These are phyloP conservation scores for Oryza punctata DNA, from an alignment of 176 grass and related monocot genomes.

Conservation along the genomic window DNA sequence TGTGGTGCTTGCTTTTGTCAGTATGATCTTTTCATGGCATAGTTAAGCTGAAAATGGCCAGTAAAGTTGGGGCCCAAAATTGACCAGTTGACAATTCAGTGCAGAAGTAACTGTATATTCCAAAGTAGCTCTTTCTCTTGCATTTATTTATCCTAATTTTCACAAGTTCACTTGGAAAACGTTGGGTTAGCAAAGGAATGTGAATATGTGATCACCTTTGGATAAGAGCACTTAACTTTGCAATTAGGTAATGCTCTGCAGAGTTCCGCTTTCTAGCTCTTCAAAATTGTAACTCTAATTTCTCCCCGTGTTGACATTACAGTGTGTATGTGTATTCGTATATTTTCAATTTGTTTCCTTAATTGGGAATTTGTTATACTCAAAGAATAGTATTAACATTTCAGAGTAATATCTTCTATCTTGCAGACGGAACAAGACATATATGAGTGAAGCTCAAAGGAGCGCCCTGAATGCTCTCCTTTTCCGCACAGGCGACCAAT, in stretches of 20 bases:
- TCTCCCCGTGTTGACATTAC: too few relatives aligned
- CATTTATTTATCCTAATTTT: neutral
- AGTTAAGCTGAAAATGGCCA: neutral
- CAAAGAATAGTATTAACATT: neutral
- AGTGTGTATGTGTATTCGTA: too few relatives aligned
- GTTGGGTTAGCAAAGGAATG: neutral
- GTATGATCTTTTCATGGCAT: neutral
- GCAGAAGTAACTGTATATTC: neutral
- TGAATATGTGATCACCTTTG: neutral
- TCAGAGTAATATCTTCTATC: conserved; percentile 30
- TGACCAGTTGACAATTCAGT: neutral
- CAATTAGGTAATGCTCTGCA: neutral
- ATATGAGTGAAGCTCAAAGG: conserved; percentile 99
- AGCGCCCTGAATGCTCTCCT: conserved; percentile 98
- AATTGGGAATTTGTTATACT: neutral
- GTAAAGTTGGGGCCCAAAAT: neutral
- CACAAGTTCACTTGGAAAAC: neutral
- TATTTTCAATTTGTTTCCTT: neutral
- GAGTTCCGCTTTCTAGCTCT: neutral
- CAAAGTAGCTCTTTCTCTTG: neutral
- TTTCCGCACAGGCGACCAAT: conserved; percentile 93
- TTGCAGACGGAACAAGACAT: conserved; percentile 89
- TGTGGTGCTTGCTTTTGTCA: neutral
- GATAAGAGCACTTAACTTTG: neutral
- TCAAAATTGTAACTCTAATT: neutral